Base-by-base conservation (phyloP, 768 basidiomycete species). In the Auricularia heimuer region DNA sequence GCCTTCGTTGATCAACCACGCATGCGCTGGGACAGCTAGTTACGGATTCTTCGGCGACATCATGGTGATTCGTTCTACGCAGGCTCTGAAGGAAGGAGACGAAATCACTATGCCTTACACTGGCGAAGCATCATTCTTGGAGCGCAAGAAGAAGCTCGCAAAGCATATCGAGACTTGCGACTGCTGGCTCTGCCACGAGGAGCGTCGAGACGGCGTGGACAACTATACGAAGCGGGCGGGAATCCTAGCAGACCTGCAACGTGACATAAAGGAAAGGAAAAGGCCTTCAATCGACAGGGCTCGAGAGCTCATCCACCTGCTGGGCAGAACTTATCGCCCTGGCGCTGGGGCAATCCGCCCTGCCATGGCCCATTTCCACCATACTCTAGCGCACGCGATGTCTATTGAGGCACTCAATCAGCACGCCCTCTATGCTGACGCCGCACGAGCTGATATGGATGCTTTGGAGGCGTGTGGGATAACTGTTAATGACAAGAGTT, bases 1-100 rank as follows among this genome's bases (percentile, higher is more conserved):
- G 11, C 70, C 74, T 0, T 76, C 76, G 0, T 66, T 76, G 18
- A 71, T 75, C 71, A 78, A 78, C 66, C 77, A 78, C 64, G 66
- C 73, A 1, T 78, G 77, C 66, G 42, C 62, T 1, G 51, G 72
- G 0, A 74, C 68, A 63, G 71, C 71, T 3, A 10, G 42, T n/a
- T 70, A 72, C 66, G 21, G 36, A 61, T 70, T 63, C 63, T 69
- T 71, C 62, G 73, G 73, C 3, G 71, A 75, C 64, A 24, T 73
- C 39, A 74, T 77, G 64, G 63, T 75, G 62, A 65, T 78, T n/a
- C 70, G 76, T 8, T 71, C 75, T 3, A 44, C 60, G 2, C 36
- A 54, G 3, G 3, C 36, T 34, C 70, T 78, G 61, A 18, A 39
- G 8, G 45, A 54, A 0, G 77, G 73, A 21, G 68, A 69, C 3